phyloP scores from a whole-genome alignment of 768 basidiomycete species.

The Kondoa malvinella region DNA sequence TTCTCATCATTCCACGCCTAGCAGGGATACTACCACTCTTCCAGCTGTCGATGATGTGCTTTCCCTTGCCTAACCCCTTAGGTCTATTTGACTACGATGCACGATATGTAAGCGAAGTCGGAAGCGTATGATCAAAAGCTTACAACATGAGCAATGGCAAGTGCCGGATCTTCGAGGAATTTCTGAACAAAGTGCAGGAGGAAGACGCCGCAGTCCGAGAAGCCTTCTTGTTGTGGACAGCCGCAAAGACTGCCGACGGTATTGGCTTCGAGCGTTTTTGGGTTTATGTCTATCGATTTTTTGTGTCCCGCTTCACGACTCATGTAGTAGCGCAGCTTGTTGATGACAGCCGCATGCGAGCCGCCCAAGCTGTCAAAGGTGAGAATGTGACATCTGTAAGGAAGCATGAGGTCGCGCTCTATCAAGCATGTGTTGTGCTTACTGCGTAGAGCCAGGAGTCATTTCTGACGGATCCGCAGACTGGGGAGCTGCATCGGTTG shows the following conservation, averaged over 20 bases:
- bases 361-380: slow-evolving; percentile 75
- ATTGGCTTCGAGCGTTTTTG: slow-evolving; percentile 24
- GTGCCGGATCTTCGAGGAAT: slow-evolving; percentile 49
- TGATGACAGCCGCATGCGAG: slow-evolving; percentile 50
- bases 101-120: too few species aligned
- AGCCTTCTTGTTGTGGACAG: slow-evolving; percentile 69
- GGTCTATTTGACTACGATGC: too few species aligned
- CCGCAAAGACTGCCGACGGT: slow-evolving; percentile 37
- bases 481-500: too few species aligned
- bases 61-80: too few species aligned
- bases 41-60: not conserved
- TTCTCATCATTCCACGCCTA: slow-evolving; percentile 11
- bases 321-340: slow-evolving; percentile 51
- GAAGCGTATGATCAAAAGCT: too few species aligned
- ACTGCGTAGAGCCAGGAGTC: too few species aligned
- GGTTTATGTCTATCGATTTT: slow-evolving; percentile 30
- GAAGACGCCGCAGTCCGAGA: slow-evolving; percentile 81
- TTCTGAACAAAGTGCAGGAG: slow-evolving; percentile 68
- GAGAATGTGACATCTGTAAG: slow-evolving; percentile 55
- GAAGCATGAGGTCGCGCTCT: not conserved
- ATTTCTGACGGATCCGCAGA: too few species aligned
- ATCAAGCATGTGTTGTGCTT: too few species aligned
- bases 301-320: slow-evolving; percentile 62
- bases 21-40: not conserved
- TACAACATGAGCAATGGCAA: not conserved